Base-by-base conservation (phyloP, 345 rosid species). In the Anastatica hierochuntica region DNA sequence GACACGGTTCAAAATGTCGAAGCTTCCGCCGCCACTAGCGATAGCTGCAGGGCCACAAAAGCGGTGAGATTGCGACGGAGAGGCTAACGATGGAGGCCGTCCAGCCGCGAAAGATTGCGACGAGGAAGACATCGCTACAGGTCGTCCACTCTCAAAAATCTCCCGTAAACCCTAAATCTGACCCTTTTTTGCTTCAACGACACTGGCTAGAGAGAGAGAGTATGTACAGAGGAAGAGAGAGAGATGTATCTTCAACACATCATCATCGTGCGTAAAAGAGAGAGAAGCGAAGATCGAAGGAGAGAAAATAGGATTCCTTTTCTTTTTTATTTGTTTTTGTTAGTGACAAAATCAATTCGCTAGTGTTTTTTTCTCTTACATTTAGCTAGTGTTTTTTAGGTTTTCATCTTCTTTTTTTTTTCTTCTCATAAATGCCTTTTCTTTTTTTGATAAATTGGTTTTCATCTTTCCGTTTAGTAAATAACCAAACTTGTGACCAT, bases 1-100 rank as follows among this genome's bases (percentile, higher is more conserved):
- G 63, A 82, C 82, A 31, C 95, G 88, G 61, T 82, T 87, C 58
- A 84, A 74, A 36, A 85, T 76, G 26, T 90, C 98, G 35, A 74
- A 79, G 70, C 80, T 82, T 37, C 85, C 76, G 43, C 89, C 95
- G 30, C 73, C 69, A 21, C 84, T 67, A 11, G 63, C 61, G 11
- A 77, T 43, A 27, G 77, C 69, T 51, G 72, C 56, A 10, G 84
- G 64, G 9, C 75, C 83, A 24, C 72, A 43, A 64, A 66, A 83
- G 38, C 84, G 84, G 43, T 76, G 74, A 19, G 77, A 65, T 81
- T 79, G 95, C 20, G 84, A 64, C 40, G 80, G 59, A 49, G 81
- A 71, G 44, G 84, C 74, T 85, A 83, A 68, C 4, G 42, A 62
- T 40, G 67, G 0, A 37, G 53, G 72, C 58, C 60, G 70, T 63